Evolutionary conservation across 306 rosid species (phyloP).

Genomic region (Inga leiocalycina): DNA sequence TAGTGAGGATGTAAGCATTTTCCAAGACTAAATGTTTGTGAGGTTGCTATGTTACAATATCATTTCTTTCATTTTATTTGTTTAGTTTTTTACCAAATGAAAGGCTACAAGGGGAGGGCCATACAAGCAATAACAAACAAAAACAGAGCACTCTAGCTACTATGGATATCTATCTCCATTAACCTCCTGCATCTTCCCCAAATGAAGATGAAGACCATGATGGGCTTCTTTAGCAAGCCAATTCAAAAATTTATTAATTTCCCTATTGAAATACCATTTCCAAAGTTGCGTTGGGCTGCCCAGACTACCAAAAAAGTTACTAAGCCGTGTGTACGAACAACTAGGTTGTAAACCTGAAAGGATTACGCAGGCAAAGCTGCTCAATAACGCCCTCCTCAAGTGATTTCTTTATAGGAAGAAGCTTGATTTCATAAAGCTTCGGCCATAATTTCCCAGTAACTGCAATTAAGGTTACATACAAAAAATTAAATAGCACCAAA

Average conservation of each 20-base stretch:
- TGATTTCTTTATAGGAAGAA: slow-evolving; percentile 44
- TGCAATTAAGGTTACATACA: slow-evolving; percentile 41
- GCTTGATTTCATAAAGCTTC: slow-evolving; percentile 72
- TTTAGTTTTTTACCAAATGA: background rate
- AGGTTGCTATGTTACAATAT: background rate
- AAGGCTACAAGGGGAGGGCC: background rate
- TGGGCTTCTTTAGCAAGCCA: background rate
- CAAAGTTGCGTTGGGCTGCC: slow-evolving; percentile 1
- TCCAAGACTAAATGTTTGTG: background rate
- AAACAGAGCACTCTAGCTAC: background rate
- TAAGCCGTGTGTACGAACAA: background rate
- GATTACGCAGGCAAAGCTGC: slow-evolving; percentile 60
- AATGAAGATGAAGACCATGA: background rate
- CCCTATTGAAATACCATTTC: background rate
- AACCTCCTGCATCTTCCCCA: background rate
- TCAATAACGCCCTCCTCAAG: slow-evolving; percentile 44
- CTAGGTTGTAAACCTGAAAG: slow-evolving; percentile 41
- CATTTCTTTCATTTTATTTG: background rate
- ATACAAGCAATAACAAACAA: background rate
- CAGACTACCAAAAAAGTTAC: background rate
- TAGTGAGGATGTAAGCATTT: background rate
- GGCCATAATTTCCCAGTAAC: slow-evolving; percentile 98
- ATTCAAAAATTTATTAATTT: background rate
- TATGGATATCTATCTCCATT: background rate
- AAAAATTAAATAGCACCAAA: background rate